phyloP scores from a whole-genome alignment of 441 rosid genomes.

The Erodium trifolium region DNA sequence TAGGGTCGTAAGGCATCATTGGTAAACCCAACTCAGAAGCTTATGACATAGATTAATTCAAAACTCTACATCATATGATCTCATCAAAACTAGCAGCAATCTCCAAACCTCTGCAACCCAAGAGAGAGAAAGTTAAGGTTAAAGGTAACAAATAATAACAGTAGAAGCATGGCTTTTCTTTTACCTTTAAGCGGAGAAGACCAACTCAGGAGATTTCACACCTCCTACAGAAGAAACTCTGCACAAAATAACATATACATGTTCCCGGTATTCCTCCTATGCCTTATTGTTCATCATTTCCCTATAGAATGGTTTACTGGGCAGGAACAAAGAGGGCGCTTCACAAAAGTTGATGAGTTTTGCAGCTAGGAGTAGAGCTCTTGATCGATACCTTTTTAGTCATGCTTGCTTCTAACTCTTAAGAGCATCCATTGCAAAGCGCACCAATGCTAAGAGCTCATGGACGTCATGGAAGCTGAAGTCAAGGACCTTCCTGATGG shows the following conservation, averaged over 20 bases:
- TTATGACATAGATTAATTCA: constrained; percentile 4
- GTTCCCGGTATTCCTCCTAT: constrained; percentile 2
- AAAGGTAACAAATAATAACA: neutral
- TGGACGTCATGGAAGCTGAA: constrained; percentile 10
- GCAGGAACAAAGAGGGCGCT: neutral
- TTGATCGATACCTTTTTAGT: neutral
- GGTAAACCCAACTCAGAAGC: constrained; percentile 4
- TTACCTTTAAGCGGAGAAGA: constrained; percentile 6
- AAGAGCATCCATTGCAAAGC: constrained; percentile 10
- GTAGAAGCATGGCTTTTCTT: neutral
- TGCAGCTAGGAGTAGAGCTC: constrained; percentile 6
- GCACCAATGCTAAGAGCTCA: constrained; percentile 4
- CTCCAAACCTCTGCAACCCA: neutral
- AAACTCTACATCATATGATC: neutral
- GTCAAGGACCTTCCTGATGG: constrained; percentile 11
- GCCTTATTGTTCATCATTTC: constrained; percentile 5
- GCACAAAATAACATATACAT: constrained; percentile 6
- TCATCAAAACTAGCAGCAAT: neutral
- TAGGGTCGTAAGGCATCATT: constrained; percentile 1
- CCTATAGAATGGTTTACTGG: neutral
- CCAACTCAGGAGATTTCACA: constrained; percentile 3
- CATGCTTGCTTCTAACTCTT: constrained; percentile 1
- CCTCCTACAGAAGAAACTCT: constrained; percentile 4
- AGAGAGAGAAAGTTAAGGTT: neutral
- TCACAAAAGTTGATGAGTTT: neutral